These are phyloP conservation scores for Microcyclospora pomicola DNA, from an alignment of 2,329 filamentous ascomycete genomes.

Conservation along the genomic window DNA sequence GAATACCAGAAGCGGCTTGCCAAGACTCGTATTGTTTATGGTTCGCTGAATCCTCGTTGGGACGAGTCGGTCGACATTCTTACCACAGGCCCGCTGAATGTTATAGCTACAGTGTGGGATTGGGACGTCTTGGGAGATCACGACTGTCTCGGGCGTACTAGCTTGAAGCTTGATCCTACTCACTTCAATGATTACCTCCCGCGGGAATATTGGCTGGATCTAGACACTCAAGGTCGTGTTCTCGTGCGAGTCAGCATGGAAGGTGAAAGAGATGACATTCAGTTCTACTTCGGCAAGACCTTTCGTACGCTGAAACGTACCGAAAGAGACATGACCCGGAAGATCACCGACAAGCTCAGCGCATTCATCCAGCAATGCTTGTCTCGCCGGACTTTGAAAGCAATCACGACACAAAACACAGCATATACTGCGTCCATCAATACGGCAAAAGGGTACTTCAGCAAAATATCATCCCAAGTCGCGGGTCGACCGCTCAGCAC, in stretches of 20 bases:
- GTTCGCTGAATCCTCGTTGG: slow-evolving; percentile 86
- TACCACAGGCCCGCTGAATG: slow-evolving; percentile 77
- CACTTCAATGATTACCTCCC: slow-evolving; percentile 95
- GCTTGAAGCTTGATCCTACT: slow-evolving; percentile 90
- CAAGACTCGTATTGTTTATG: slow-evolving; percentile 85
- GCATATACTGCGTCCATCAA: slow-evolving; percentile 48
- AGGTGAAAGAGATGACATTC: slow-evolving; percentile 92
- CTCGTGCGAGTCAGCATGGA: slow-evolving; percentile 95
- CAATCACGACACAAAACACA: slow-evolving; percentile 54
- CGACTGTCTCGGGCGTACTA: slow-evolving; percentile 93
- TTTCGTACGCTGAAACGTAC: slow-evolving; percentile 91
- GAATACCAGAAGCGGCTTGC: slow-evolving; percentile 94
- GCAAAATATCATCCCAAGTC: slow-evolving; percentile 19
- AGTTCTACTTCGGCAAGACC: slow-evolving; percentile 95
- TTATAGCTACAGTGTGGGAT: slow-evolving; percentile 97
- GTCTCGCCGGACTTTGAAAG: slow-evolving; percentile 65
- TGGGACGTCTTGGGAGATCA: slow-evolving; percentile 96
- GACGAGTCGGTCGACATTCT: slow-evolving; percentile 95
- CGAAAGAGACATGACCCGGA: slow-evolving; percentile 94
- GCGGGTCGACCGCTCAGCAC: slow-evolving; percentile 23
- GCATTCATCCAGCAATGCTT: slow-evolving; percentile 84
- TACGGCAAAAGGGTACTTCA: slow-evolving; percentile 53
- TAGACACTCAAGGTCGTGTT: slow-evolving; percentile 86
- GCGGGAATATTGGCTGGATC: slow-evolving; percentile 91
- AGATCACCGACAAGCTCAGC: slow-evolving; percentile 95